Base-by-base conservation (phyloP, 768 basidiomycete genomes). In the Pleurotus citrinopileatus region DNA sequence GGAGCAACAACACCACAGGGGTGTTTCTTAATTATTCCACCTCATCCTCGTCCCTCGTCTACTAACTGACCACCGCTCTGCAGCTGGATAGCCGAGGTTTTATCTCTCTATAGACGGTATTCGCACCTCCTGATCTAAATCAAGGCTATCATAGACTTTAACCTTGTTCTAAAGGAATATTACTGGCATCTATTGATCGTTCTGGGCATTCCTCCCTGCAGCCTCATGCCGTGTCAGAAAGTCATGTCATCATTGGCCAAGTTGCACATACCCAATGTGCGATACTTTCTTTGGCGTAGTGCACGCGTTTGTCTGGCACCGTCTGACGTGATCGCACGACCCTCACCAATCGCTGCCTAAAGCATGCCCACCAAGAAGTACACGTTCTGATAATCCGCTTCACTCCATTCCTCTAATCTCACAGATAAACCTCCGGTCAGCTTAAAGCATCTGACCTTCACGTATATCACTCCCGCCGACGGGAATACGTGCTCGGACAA, bases 181-280 rank as follows among this genome's bases (percentile, higher is more conserved):
- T 19, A 22, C 4, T n/a, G 20, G 3, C 4, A n/a, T 50, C 28
- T 44, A 22, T 17, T 44, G 43, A 29, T 13, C 32, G n/a, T 36
- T 32, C 48, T 50, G 27, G 48, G 23, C 34, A 36, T 9, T 22
- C 48, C 48, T 50, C 48, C 48, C 34, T 50, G 48, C 48, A 50
- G 29, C 48, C 48, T 50, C 48, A 32, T 50, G 48, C 27, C 48
- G 13, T 50, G 48, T 50, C 34, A 50, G 26, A 40, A 17, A 6
- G 19, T 40, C 43, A 50, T 50, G 32, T 50, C 27, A 50, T 50
- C 48, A 25, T 50, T 32, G 36, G 13, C 48, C 29, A 37, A 50
- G 27, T 32, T 28, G 45, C 45, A 46, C 45, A 26, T 7, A 1
- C 10, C 26, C 26, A 13, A 26, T 20, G 48, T 32, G 34, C 10